phyloP scores from a whole-genome alignment of 345 rosid genomes.

The Murraya paniculata region DNA sequence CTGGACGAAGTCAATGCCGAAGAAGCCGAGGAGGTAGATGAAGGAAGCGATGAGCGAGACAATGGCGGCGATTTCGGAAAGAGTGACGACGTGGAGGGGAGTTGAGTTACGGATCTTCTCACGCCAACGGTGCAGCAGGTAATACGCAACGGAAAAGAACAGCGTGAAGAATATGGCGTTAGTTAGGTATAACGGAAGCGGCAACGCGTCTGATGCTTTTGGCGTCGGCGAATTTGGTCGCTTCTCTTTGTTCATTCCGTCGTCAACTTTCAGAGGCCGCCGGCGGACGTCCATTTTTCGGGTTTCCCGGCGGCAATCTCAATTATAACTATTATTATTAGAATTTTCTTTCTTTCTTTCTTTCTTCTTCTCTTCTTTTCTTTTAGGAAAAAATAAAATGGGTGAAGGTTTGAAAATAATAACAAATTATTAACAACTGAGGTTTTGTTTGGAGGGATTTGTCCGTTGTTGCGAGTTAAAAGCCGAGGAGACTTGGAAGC shows the following conservation, averaged over 20 bases:
- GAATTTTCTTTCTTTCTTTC: no score
- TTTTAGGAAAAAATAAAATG: not conserved
- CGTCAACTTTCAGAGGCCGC: conserved; percentile 30
- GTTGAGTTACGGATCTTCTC: conserved; percentile 88
- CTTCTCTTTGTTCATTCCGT: not conserved
- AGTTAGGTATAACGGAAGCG: conserved; percentile 71
- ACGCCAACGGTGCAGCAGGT: conserved; percentile 86
- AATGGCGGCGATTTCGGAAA: conserved; percentile 71
- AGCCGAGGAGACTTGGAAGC: not conserved
- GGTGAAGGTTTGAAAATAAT: no score
- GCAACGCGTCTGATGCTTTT: conserved; percentile 81
- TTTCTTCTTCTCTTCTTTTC: no score
- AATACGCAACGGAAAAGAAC: conserved; percentile 87
- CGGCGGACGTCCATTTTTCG: conserved; percentile 52
- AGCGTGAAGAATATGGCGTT: conserved; percentile 83
- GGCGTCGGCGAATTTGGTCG: conserved; percentile 27
- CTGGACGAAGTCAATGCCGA: conserved; percentile 88
- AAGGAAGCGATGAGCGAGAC: conserved; percentile 74
- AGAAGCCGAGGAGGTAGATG: conserved; percentile 78
- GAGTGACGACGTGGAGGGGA: conserved; percentile 78
- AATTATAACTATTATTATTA: not conserved
- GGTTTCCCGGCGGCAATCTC: conserved; percentile 5
- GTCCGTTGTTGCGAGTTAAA: not conserved
- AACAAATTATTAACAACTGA: no score
- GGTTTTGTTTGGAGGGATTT: not conserved